Evolutionary conservation across 1,284 basidiomycete species (phyloP), one percentile per base, ranked within the genome.

Genomic region (Chalciporus sp.): DNA sequence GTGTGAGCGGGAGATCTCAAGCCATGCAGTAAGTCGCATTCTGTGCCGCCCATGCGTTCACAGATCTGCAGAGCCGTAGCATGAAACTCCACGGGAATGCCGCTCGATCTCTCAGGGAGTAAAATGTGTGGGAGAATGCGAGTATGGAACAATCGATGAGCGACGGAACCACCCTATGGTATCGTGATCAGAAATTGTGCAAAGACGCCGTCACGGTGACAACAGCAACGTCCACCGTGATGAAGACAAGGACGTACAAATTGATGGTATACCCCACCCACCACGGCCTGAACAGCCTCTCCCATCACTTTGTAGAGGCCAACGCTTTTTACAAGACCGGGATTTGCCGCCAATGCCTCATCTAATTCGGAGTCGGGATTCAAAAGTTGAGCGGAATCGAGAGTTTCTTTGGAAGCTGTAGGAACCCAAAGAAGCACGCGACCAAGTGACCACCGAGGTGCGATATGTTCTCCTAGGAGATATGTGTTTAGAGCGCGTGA

Each of bases 251-350:
- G 14, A 82, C 88, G 61, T 62, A 92, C 90, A 68, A 85, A 89
- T 74, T 92, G 88, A 62, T 87, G 82, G 64, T 83, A 90, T 11
- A 91, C 79, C 2, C 85, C 88, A 26, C 90, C 90, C 31, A 91
- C 69, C n/a, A 91, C 75, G 1, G 87, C 89, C 59, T 87, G 82
- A 3, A 92, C 86, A 0, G 84, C 78, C 50, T 88, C 84, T 7
- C 90, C 90, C 63, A 87, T 81, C 26, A 92, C 82, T 65, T 91
- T 92, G 65, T 86, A 88, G 57, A 91, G 65, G 2, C 90, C 90
- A 1, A 85, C 79, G 49, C 77, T 77, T 57, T 71, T 71, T 50
- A 80, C 64, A 10, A 78, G 66, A 53, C 63, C 51, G 26, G 68
- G 64, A 42, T 65, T 62, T 49, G 51, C 53, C 1, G 42, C 28